Percentiles rank a stretch among this genome's conserved stretches.
phyloP scores from a whole-genome alignment of 208 protist species.

The Acanthamoeba royreba region DNA sequence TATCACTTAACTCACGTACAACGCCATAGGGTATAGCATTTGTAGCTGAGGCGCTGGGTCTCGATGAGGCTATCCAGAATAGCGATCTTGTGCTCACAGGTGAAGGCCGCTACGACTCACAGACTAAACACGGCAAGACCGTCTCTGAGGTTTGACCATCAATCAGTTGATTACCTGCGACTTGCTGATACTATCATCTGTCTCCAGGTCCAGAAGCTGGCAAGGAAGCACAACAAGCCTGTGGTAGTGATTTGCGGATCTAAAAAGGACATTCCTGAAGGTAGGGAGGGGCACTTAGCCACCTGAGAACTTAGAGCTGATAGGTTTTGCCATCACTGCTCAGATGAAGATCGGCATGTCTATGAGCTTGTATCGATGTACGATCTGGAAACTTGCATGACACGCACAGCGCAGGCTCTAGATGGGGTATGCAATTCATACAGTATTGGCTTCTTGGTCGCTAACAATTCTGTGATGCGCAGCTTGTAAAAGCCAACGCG shows the following conservation, averaged over 20 bases:
- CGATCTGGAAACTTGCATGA: neutral
- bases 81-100: conserved; percentile 45
- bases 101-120: conserved; percentile 44
- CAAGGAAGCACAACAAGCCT: neutral
- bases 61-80: conserved; percentile 17
- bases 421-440: neutral
- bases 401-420: neutral
- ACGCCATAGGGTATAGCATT: conserved; percentile 5
- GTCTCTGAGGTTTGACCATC: neutral
- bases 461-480: no score
- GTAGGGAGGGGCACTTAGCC: neutral
- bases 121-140: conserved; percentile 36
- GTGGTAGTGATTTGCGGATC: conserved; percentile 2
- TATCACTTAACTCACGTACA: neutral
- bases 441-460: no score
- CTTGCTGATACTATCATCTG: neutral
- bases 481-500: no score
- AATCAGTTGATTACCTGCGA: neutral
- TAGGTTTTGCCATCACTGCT: neutral
- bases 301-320: neutral
- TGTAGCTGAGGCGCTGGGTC: neutral
- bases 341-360: neutral
- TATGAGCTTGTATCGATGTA: neutral
- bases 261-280: neutral
- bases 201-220: neutral